Conservation (phyloP, 2,329 filamentous ascomycete species). For the Pseudogymnoascus sp. region DNA sequence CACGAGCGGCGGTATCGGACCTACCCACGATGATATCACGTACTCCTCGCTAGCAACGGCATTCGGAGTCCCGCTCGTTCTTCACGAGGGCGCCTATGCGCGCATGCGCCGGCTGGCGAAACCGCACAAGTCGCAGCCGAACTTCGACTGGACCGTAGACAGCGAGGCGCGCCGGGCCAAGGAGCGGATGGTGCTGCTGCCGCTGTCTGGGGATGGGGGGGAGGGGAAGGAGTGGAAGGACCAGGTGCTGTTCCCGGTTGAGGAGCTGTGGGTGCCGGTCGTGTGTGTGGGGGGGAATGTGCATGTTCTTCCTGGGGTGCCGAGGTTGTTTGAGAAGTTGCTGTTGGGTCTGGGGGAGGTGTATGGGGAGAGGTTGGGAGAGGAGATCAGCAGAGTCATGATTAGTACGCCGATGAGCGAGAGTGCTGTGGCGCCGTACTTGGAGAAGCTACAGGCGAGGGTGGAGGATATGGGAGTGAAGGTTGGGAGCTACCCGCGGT, state of each 20-base stretch:
- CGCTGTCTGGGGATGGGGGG: constrained; percentile 46
- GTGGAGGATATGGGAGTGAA: constrained; percentile 74
- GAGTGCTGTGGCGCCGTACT: constrained; percentile 72
- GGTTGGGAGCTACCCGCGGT: constrained; percentile 89
- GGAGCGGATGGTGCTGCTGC: constrained; percentile 83
- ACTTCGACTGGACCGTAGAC: constrained; percentile 78
- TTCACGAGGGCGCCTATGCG: constrained; percentile 68
- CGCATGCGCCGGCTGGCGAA: constrained; percentile 78
- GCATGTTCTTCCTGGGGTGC: constrained; percentile 86
- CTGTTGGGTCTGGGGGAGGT: constrained; percentile 66
- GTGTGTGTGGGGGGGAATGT: constrained; percentile 85
- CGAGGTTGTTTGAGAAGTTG: constrained; percentile 69
- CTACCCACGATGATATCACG: constrained; percentile 96
- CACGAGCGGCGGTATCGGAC: constrained; percentile 90
- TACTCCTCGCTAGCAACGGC: constrained; percentile 91
- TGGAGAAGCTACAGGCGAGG: constrained; percentile 68
- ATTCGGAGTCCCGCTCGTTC: constrained; percentile 64
- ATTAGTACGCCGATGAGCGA: constrained; percentile 84
- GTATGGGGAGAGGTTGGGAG: constrained; percentile 60
- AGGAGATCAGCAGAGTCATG: constrained; percentile 68
- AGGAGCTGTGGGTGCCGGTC: constrained; percentile 86
- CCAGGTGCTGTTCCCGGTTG: constrained; percentile 69
- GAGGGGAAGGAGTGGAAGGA: constrained; percentile 52
- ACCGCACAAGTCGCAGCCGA: constrained; percentile 60
- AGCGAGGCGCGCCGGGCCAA: constrained; percentile 72